Evolutionary conservation across 2,329 filamentous ascomycete genomes (phyloP).

Genomic region (Grosmannia serpens): DNA sequence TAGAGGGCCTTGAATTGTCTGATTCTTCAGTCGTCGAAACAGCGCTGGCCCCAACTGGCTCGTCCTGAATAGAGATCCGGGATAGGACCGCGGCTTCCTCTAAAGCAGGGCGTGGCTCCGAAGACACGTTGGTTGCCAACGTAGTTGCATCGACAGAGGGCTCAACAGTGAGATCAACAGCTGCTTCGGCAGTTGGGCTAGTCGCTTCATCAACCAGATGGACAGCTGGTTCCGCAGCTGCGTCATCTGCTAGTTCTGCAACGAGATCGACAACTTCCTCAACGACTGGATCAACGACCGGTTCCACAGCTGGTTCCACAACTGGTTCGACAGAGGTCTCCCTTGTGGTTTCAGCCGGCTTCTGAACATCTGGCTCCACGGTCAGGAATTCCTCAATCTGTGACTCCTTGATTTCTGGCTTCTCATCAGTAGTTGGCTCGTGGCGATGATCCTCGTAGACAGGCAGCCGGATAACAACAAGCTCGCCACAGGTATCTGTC

Average conservation of each 20-base stretch:
- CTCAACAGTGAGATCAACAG: not conserved
- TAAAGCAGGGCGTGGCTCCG: not conserved
- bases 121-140: not conserved
- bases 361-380: not conserved
- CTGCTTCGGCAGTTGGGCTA: not conserved
- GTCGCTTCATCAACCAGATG: not conserved
- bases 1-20: constrained; percentile 14
- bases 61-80: not conserved
- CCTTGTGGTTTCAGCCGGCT: not conserved
- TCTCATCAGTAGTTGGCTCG: not conserved
- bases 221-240: not conserved
- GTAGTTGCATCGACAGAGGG: not conserved
- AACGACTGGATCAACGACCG: not conserved
- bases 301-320: not conserved
- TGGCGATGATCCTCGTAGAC: not conserved
- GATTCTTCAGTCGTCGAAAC: not conserved
- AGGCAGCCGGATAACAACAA: not conserved
- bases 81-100: not conserved
- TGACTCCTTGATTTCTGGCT: not conserved
- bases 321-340: not conserved
- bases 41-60: not conserved
- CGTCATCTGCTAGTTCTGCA: not conserved
- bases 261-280: not conserved
- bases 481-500: not conserved
- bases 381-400: not conserved